Evolutionary conservation across 306 rosid genomes (phyloP), one percentile per base, ranked within the genome.

Genomic region (Psophocarpus tetragonolobus): DNA sequence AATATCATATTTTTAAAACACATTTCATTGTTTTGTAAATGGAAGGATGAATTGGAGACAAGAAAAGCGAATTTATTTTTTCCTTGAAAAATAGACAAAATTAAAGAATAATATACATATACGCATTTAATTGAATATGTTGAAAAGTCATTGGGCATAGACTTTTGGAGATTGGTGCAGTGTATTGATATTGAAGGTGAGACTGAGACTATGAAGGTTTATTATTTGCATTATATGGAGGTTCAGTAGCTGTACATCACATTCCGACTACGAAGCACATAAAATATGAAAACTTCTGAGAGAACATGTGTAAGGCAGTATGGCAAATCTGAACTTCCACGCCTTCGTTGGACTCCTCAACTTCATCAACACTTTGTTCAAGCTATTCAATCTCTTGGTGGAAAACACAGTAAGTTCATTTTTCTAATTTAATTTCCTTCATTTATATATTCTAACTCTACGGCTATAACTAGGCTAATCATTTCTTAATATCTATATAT

Each of bases 291-390:
- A 58, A 69, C 38, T 15, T 48, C 62, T 14, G 41, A 69, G 66
- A 82, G 61, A 81, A 58, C 11, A 10, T 26, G 68, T 3, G 82
- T 70, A 6, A 44, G 85, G 24, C 72, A 62, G 3, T 82, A 82
- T 68, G 39, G 50, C 68, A 82, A 82, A 51, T 82, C 85, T 0
- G 69, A 82, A 7, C 78, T 48, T 58, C 85, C 85, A 18, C 81
- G 85, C 54, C 81, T 82, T 8, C 77, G 85, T 2, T 82, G 85
- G 85, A 82, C 78, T 1, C 78, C 78, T 10, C 18, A 82, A 32
- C 85, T 82, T 68, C 85, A 82, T 30, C 13, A 41, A 39, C 78
- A 50, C 30, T 82, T 82, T 13, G 74, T 82, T 70, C 45, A 70
- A 70, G 85, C 62, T 39, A 81, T 82, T 39, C 3, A 69, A 70